Conservation (phyloP, 208 protist genomes). For the Acanthamoeba castellanii region DNA sequence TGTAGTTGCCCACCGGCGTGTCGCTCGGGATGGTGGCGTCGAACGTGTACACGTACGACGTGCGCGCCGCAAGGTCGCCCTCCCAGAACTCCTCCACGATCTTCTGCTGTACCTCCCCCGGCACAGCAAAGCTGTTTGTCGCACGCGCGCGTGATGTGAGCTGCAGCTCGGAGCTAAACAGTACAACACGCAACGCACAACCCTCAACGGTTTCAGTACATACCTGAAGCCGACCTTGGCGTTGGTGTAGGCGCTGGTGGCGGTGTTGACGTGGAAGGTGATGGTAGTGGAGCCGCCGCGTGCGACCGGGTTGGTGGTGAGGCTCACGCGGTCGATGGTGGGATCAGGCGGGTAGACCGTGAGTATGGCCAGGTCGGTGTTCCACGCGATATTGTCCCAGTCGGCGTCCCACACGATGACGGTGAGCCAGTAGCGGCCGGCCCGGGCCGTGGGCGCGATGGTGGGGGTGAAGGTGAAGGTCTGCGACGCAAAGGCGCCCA, state of each 20-base stretch:
- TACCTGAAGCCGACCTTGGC: slow-evolving; percentile 19
- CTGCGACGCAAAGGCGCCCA: neutral
- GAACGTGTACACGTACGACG: neutral
- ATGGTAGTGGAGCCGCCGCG: neutral
- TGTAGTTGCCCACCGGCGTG: neutral
- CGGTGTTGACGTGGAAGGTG: slow-evolving; percentile 18
- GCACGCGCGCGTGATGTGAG: neutral
- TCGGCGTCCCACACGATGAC: slow-evolving; percentile 28
- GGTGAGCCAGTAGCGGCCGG: slow-evolving; percentile 32
- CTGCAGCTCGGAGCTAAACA: neutral
- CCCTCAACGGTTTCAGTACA: neutral
- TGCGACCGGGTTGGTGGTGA: neutral
- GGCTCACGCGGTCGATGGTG: slow-evolving; percentile 18
- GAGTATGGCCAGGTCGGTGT: slow-evolving; percentile 7
- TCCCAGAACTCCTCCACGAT: neutral
- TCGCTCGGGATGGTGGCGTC: neutral
- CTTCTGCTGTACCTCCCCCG: neutral
- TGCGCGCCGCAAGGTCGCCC: neutral
- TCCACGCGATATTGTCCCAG: slow-evolving; percentile 49
- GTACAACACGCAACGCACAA: too few species aligned
- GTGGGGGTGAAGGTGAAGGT: slow-evolving; percentile 22
- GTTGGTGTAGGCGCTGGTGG: neutral
- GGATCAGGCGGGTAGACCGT: neutral
- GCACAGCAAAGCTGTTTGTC: neutral
- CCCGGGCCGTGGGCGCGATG: neutral